Conservation (phyloP, 768 basidiomycete species). For the Ramaria rubella region DNA sequence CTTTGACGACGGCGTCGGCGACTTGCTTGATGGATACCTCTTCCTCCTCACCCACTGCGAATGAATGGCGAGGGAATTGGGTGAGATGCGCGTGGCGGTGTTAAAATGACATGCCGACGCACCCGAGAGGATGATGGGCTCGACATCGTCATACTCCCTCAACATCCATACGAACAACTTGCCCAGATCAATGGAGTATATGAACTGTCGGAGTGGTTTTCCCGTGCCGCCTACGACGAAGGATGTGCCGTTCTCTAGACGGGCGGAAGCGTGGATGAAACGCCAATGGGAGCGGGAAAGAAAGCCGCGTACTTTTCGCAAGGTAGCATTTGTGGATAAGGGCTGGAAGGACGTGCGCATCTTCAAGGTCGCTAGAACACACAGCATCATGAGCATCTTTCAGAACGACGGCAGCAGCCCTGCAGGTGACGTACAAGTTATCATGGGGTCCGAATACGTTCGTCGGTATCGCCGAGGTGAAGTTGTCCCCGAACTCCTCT, state of each 20-base stretch:
- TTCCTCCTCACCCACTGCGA: slow-evolving; percentile 80
- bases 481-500: slow-evolving; percentile 90
- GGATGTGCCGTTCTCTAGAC: slow-evolving; percentile 67
- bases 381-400: too few relatives aligned
- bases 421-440: slow-evolving; percentile 60
- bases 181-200: slow-evolving; percentile 93
- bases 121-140: slow-evolving; percentile 91
- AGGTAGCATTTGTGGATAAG: slow-evolving; percentile 90
- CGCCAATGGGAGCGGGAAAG: background rate
- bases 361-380: slow-evolving; percentile 64
- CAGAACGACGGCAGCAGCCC: background rate
- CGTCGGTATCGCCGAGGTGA: slow-evolving; percentile 94
- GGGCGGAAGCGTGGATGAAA: background rate
- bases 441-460: slow-evolving; percentile 95
- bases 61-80: too few relatives aligned
- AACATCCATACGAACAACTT: slow-evolving; percentile 93
- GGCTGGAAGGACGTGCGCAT: slow-evolving; percentile 91
- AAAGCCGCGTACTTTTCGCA: slow-evolving; percentile 63
- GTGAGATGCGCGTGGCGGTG: background rate
- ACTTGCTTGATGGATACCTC: slow-evolving; percentile 91
- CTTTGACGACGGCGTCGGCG: slow-evolving; percentile 84
- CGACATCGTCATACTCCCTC: slow-evolving; percentile 85
- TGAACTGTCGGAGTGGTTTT: slow-evolving; percentile 93
- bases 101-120: slow-evolving; percentile 8
- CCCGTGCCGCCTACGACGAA: slow-evolving; percentile 89